These are phyloP conservation scores for Fusarium sp. DNA, from an alignment of 2,329 filamentous ascomycete species.

Conservation along the genomic window DNA sequence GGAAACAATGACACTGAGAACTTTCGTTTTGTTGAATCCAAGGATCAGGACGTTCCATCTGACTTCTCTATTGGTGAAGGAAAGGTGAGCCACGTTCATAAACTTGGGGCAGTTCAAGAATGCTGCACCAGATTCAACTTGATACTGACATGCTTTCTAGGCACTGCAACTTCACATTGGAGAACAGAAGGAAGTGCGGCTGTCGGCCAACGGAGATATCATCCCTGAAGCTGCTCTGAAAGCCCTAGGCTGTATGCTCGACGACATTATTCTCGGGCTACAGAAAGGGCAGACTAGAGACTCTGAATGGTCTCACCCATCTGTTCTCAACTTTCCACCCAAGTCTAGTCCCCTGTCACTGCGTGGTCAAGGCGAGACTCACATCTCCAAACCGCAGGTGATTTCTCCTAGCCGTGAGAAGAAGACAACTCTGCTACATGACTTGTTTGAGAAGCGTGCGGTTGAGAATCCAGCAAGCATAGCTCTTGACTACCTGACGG, in stretches of 20 bases:
- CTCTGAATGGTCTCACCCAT: background rate
- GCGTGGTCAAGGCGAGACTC: background rate
- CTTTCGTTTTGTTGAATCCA: background rate
- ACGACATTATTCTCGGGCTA: background rate
- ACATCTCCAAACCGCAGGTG: background rate
- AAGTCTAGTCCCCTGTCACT: background rate
- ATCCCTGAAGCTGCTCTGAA: background rate
- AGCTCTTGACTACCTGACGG: slow-evolving; percentile 8
- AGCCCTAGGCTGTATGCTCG: background rate
- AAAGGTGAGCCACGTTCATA: background rate
- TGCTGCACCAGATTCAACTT: too few species aligned
- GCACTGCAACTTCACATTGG: background rate
- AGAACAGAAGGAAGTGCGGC: background rate
- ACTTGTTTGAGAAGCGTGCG: slow-evolving; percentile 1
- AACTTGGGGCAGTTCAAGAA: background rate
- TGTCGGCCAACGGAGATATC: background rate
- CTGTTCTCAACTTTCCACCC: slow-evolving; percentile 23
- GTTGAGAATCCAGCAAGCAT: background rate
- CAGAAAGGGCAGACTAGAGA: background rate
- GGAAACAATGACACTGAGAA: background rate
- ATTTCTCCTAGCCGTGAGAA: accelerated
- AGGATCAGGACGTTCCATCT: background rate
- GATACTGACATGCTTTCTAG: background rate
- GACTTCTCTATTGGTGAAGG: slow-evolving; percentile 19
- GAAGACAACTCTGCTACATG: background rate